Percentiles rank a stretch among this genome's conserved stretches.
These are phyloP conservation scores for Stromatinia cepivora DNA, from an alignment of 2,329 filamentous ascomycete species.

Conservation along the genomic window DNA sequence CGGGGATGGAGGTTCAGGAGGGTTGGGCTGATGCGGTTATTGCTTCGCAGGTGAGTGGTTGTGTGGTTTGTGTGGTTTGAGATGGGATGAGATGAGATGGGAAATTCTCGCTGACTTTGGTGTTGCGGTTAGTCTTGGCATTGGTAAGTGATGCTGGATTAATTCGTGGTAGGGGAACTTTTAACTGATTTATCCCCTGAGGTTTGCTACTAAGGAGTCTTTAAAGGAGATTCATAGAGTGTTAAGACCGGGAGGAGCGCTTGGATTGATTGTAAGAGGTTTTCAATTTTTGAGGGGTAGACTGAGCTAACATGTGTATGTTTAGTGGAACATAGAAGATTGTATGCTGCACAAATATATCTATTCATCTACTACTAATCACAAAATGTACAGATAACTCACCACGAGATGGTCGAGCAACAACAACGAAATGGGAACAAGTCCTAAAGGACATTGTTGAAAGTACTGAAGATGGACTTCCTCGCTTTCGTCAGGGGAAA, in stretches of 20 bases:
- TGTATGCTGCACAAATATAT: slow-evolving; percentile 49
- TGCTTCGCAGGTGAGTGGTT: slow-evolving; percentile 61
- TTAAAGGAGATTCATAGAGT: slow-evolving; percentile 67
- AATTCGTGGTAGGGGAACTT: not conserved
- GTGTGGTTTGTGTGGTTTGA: not conserved
- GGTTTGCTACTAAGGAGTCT: slow-evolving; percentile 66
- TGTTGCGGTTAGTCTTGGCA: slow-evolving; percentile 50
- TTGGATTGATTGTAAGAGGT: slow-evolving; percentile 56
- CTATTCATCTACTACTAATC: slow-evolving; percentile 25
- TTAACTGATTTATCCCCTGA: slow-evolving; percentile 14
- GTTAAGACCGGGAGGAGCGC: slow-evolving; percentile 57
- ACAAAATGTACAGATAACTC: slow-evolving; percentile 57
- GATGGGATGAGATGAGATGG: not conserved
- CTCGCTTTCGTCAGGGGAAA: slow-evolving; percentile 63
- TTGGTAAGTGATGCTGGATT: slow-evolving; percentile 30
- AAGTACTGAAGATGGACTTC: slow-evolving; percentile 56
- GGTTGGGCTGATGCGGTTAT: slow-evolving; percentile 65
- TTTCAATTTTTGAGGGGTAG: not conserved
- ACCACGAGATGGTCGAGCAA: slow-evolving; percentile 52
- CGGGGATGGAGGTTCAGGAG: slow-evolving; percentile 54
- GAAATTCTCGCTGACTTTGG: slow-evolving; percentile 22
- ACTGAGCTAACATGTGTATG: slow-evolving; percentile 5
- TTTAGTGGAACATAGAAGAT: slow-evolving; percentile 68
- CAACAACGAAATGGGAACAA: slow-evolving; percentile 61
- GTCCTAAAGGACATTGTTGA: slow-evolving; percentile 60